Evolutionary conservation across 75 land plant species (phyloP).

Genomic region (Cunninghamia lanceolata): DNA sequence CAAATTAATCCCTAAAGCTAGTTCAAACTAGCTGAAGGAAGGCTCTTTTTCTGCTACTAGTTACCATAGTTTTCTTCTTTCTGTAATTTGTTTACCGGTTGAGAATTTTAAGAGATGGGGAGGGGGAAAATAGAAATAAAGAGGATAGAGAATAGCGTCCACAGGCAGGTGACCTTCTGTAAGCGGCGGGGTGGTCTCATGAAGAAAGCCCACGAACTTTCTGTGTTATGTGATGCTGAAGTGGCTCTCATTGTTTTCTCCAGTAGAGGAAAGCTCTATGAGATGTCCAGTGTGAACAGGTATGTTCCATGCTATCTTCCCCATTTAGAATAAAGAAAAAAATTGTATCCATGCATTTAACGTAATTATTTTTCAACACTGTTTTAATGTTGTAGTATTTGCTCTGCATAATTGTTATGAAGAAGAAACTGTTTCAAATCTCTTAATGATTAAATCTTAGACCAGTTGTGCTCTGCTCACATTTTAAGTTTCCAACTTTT

Average conservation of each 20-base stretch:
- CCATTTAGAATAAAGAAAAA: too few species aligned
- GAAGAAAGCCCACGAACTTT: slow-evolving; percentile 41
- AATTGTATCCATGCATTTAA: too few species aligned
- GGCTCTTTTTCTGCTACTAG: background rate
- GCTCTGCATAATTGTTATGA: too few species aligned
- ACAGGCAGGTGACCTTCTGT: slow-evolving; percentile 31
- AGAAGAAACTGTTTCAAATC: too few species aligned
- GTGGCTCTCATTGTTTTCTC: slow-evolving; percentile 27
- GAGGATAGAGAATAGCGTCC: slow-evolving; percentile 19
- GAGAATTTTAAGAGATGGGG: background rate
- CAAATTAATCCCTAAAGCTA: background rate
- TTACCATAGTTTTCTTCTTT: background rate
- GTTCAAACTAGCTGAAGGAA: slow-evolving; percentile 9
- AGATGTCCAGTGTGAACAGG: background rate
- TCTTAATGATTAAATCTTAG: too few species aligned
- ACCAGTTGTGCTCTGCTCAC: too few species aligned
- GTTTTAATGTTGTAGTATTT: too few species aligned
- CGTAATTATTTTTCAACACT: too few species aligned
- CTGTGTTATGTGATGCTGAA: slow-evolving; percentile 35
- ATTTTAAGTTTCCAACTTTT: too few species aligned
- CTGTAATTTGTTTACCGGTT: too few species aligned
- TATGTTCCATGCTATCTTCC: background rate
- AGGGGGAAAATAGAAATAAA: slow-evolving; percentile 26
- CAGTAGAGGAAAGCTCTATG: slow-evolving; percentile 19
- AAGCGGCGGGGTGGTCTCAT: slow-evolving; percentile 23